Percentiles rank a stretch among this genome's conserved stretches.
Evolutionary conservation across 164 flowering plant genomes (phyloP).

Genomic region (Cinnamomum micranthum): DNA sequence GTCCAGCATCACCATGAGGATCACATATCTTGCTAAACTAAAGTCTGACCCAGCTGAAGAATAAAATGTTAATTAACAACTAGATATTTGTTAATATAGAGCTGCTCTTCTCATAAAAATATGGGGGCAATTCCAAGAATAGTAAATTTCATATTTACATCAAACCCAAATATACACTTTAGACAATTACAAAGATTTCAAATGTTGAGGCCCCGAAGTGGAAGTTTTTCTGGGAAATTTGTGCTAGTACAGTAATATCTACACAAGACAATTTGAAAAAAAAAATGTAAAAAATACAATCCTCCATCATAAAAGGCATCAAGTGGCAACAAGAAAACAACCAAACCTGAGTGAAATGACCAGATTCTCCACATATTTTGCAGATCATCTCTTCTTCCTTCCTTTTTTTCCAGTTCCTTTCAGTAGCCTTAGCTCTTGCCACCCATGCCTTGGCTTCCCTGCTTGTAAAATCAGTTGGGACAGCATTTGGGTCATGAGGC

Average conservation of each 20-base stretch:
- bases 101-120: background rate
- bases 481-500: slow-evolving; percentile 88
- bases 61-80: too few relatives aligned
- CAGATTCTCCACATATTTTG: slow-evolving; percentile 94
- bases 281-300: background rate
- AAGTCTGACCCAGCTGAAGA: background rate
- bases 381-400: slow-evolving; percentile 99
- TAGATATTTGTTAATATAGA: background rate
- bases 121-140: too few relatives aligned
- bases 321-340: background rate
- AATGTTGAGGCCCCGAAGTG: background rate
- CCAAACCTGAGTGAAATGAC: slow-evolving; percentile 96
- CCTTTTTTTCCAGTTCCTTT: slow-evolving; percentile 98
- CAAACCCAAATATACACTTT: background rate
- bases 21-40: background rate
- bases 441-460: slow-evolving; percentile 99
- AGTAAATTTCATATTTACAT: background rate
- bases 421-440: slow-evolving; percentile 99
- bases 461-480: slow-evolving; percentile 98
- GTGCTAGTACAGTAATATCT: background rate
- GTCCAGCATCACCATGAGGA: background rate
- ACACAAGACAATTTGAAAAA: background rate
- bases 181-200: background rate
- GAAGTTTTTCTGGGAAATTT: background rate
- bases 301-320: background rate